Conservation (phyloP, 2,329 filamentous ascomycete species). For the Sclerotinia minor region DNA sequence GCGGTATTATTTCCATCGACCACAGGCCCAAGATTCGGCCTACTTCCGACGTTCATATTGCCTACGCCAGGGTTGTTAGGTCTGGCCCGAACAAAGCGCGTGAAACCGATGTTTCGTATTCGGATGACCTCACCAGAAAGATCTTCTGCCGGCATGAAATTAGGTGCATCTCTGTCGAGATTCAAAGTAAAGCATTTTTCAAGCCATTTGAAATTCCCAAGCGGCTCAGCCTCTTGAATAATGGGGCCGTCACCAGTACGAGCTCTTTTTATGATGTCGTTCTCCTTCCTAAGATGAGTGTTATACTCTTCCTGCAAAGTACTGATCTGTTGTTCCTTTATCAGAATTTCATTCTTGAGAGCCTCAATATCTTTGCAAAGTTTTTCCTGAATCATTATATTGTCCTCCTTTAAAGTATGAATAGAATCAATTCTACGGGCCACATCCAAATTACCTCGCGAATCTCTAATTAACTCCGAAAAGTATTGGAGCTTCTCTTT, state of each 20-base stretch:
- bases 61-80: neutral
- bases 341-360: neutral
- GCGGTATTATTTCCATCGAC: neutral
- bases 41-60: neutral
- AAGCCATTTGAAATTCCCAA: neutral
- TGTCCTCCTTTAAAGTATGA: neutral
- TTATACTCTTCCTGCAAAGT: neutral
- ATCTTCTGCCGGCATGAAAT: neutral
- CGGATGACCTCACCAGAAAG: neutral
- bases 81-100: neutral
- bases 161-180: constrained; percentile 14
- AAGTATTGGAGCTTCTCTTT: constrained; percentile 6
- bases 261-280: neutral
- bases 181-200: constrained; percentile 10
- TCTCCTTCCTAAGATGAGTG: neutral
- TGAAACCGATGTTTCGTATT: neutral
- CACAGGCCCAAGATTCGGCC: neutral
- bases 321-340: neutral
- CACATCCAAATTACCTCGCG: neutral
- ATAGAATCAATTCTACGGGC: constrained; percentile 1
- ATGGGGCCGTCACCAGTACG: neutral
- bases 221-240: neutral
- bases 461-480: neutral
- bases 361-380: neutral
- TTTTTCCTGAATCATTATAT: neutral